Evolutionary conservation across 352 stramenopile genomes (phyloP), one percentile per base, ranked within the genome.

Genomic region (Globisporangium solare): DNA sequence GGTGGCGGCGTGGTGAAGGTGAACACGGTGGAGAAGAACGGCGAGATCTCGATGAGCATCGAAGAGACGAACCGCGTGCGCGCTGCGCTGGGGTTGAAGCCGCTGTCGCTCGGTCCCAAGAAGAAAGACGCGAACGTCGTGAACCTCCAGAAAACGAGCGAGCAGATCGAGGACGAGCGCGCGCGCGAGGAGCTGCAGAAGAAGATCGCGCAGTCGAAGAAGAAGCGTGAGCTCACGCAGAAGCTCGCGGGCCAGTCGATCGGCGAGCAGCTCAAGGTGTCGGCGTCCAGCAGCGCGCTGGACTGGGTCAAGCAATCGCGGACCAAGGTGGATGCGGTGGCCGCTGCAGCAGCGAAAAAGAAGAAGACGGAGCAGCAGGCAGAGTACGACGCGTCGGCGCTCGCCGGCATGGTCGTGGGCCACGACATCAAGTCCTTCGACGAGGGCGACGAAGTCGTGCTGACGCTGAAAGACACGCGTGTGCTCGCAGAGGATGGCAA

Each of bases 381-480:
- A 6, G 49, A 37, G 12, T 97, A 97, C 64, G 75, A 78, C 39
- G 73, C 85, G 1, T 45, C 67, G 7, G 86, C 96, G 32, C 66
- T 98, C 6, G 75, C 88, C 6, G 91, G 89, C 0, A 76, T 98
- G 57, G 89, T 84, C n/a, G 94, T 98, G 6, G 76, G 73, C 0
- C 95, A 99, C 72, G 79, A 86, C 11, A 58, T 86, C 12, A 74
- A 83, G 5, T 76, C 87, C 21, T 97, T 98, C 55, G 78, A 96
- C 45, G 79, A 90, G 32, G 95, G 95, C 45, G 71, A 89, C 13
- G 94, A 96, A 12, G 90, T 98, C 5, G 85, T 99, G 37, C 66
- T 99, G 31, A 99, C 96, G 27, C 71, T 99, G 1, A 92, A 94
- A 32, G 96, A 99, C 79, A 65, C 81, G 20, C 67, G 66, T 14